These are phyloP conservation scores for Ceratocystis papillata DNA, from an alignment of 2,329 filamentous ascomycete species.

Conservation along the genomic window DNA sequence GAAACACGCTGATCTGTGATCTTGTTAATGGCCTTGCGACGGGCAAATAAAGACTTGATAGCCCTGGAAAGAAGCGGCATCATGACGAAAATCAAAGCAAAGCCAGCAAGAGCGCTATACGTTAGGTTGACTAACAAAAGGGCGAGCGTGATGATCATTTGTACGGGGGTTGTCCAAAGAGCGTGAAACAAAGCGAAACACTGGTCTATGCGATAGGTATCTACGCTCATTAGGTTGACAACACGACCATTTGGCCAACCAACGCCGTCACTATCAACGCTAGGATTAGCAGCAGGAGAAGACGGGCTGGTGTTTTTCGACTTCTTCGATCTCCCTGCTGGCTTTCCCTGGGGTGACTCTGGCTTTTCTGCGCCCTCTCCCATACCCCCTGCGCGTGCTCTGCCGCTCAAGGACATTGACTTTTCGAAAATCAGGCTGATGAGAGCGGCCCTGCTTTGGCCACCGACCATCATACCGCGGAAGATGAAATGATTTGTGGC, in stretches of 20 bases:
- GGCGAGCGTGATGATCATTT: conserved; percentile 65
- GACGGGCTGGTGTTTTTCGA: conserved; percentile 30
- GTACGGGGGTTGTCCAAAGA: conserved; percentile 74
- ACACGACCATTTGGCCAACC: conserved; percentile 92
- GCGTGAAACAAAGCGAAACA: conserved; percentile 84
- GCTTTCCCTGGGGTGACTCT: conserved; percentile 40
- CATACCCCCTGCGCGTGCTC: conserved; percentile 71
- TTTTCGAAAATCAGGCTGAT: conserved; percentile 88
- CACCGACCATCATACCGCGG: conserved; percentile 81
- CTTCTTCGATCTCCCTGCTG: conserved; percentile 34
- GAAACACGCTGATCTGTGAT: conserved; percentile 87
- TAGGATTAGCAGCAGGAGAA: conserved; percentile 28
- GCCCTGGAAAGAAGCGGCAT: conserved; percentile 67
- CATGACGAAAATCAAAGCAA: conserved; percentile 66
- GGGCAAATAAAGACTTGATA: conserved; percentile 63
- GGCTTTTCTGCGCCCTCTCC: conserved; percentile 35
- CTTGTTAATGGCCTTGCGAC: conserved; percentile 75
- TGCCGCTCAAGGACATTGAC: conserved; percentile 74
- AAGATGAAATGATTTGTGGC: conserved; percentile 87
- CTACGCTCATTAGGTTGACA: conserved; percentile 87
- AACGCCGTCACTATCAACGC: conserved; percentile 50
- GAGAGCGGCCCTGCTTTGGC: conserved; percentile 66
- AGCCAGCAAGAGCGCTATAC: conserved; percentile 82
- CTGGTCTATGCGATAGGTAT: conserved; percentile 85
- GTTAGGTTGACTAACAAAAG: conserved; percentile 77